Percentiles rank a stretch among this genome's conserved stretches.
phyloP scores from a whole-genome alignment of 176 grass and related monocot genomes.

The Oryza glumipatula region DNA sequence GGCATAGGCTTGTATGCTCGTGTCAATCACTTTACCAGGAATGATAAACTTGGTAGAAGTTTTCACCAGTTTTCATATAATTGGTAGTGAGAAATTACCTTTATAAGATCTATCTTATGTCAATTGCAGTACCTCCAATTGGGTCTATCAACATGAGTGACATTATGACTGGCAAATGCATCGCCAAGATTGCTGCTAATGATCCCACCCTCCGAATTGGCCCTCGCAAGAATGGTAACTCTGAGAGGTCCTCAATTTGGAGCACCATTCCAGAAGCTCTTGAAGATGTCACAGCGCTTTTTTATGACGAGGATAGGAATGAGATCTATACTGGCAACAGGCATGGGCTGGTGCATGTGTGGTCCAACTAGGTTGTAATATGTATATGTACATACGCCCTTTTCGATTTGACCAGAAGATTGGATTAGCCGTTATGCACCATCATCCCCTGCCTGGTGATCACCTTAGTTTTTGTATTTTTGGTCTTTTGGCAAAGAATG shows the following conservation, averaged over 20 bases:
- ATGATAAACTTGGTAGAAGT: not conserved
- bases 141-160: slow-evolving; percentile 99
- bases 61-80: slow-evolving; percentile 11
- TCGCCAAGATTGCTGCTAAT: slow-evolving; percentile 89
- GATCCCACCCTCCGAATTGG: slow-evolving; percentile 52
- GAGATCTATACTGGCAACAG: slow-evolving; percentile 98
- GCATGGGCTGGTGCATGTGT: slow-evolving; percentile 89
- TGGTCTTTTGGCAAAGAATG: slow-evolving; percentile 36
- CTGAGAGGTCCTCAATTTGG: slow-evolving; percentile 52
- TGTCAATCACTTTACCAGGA: not conserved
- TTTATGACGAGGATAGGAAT: slow-evolving; percentile 95
- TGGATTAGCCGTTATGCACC: slow-evolving; percentile 29
- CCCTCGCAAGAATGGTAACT: slow-evolving; percentile 43
- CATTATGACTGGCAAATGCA: slow-evolving; percentile 96
- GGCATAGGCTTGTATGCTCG: not conserved
- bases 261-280: slow-evolving; percentile 85
- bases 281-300: slow-evolving; percentile 91
- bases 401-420: slow-evolving; percentile 22
- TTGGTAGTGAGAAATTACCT: not conserved
- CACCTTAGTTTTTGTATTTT: slow-evolving; percentile 28
- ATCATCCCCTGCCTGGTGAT: not conserved
- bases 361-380: slow-evolving; percentile 74
- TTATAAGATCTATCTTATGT: not conserved
- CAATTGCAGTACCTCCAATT: slow-evolving; percentile 55
- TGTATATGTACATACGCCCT: slow-evolving; percentile 29